Percentiles rank a stretch among this genome's conserved stretches.
Evolutionary conservation across 768 basidiomycete species (phyloP).

Genomic region (Serendipita sp.): DNA sequence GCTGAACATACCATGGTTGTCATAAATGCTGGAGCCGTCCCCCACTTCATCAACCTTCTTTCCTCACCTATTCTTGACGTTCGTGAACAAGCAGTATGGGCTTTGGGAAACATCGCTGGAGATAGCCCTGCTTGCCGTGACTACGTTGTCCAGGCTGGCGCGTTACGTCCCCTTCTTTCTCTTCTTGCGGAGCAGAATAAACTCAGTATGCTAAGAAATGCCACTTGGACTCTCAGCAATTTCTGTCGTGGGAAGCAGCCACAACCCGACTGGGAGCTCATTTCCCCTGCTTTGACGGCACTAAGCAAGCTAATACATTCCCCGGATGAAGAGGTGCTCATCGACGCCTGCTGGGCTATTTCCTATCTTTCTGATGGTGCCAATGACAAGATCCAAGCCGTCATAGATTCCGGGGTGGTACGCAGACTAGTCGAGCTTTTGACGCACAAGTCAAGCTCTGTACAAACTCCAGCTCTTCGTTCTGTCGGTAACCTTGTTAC

Average conservation of each 20-base stretch:
- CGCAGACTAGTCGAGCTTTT: constrained; percentile 92
- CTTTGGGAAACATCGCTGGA: constrained; percentile 96
- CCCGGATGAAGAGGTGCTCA: constrained; percentile 95
- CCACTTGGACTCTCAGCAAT: constrained; percentile 98
- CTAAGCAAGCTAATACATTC: constrained; percentile 98
- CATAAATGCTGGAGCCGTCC: constrained; percentile 85
- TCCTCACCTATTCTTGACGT: constrained; percentile 65
- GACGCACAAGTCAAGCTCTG: constrained; percentile 79
- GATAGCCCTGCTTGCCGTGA: constrained; percentile 96
- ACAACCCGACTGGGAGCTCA: constrained; percentile 95
- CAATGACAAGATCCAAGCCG: constrained; percentile 99
- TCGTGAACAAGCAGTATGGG: constrained; percentile 99
- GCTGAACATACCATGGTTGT: constrained; percentile 98
- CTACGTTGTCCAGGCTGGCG: constrained; percentile 86
- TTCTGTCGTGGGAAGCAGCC: constrained; percentile 97
- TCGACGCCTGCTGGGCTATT: constrained; percentile 99
- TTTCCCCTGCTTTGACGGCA: constrained; percentile 91
- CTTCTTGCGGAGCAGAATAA: constrained; percentile 94
- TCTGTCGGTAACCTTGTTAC: constrained; percentile 99
- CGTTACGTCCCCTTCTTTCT: constrained; percentile 77
- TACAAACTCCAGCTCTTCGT: constrained; percentile 94
- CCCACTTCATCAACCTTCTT: constrained; percentile 90
- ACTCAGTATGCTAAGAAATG: constrained; percentile 89
- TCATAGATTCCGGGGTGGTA: constrained; percentile 96
- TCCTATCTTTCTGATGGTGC: constrained; percentile 98